Percentiles rank a stretch among this genome's conserved stretches.
These are phyloP conservation scores for Aspergillus jensenii DNA, from an alignment of 2,329 filamentous ascomycete species.

Conservation along the genomic window DNA sequence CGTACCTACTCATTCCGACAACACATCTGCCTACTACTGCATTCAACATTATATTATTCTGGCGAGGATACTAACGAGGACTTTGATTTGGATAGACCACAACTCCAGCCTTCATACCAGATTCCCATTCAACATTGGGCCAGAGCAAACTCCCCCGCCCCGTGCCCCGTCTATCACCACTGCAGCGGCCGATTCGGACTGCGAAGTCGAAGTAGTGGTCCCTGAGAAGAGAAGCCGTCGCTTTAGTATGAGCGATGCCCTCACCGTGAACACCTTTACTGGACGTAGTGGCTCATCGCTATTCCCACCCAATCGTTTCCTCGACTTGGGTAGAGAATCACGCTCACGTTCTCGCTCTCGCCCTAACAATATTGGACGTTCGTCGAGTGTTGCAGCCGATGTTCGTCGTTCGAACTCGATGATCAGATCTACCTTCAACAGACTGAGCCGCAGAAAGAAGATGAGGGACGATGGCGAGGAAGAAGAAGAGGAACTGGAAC, in stretches of 20 bases:
- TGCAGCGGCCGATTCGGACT: background rate
- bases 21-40: background rate
- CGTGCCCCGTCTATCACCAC: background rate
- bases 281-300: background rate
- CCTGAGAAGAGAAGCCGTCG: slow-evolving; percentile 18
- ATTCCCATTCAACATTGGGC: slow-evolving; percentile 26
- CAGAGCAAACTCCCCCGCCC: slow-evolving; percentile 6
- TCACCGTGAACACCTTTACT: slow-evolving; percentile 3
- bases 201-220: background rate
- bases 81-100: slow-evolving; percentile 9
- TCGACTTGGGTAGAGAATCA: slow-evolving; percentile 8
- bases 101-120: slow-evolving; percentile 20
- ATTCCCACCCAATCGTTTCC: background rate
- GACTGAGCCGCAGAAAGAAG: slow-evolving; percentile 5
- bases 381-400: slow-evolving; percentile 11
- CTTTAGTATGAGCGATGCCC: slow-evolving; percentile 28
- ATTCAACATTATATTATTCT: background rate
- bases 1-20: background rate
- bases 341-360: slow-evolving; percentile 15
- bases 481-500: background rate
- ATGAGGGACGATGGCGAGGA: background rate
- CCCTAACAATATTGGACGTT: slow-evolving; percentile 6
- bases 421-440: slow-evolving; percentile 15
- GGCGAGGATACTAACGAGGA: background rate
- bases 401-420: slow-evolving; percentile 13